phyloP scores from a whole-genome alignment of 2,329 filamentous ascomycete species.

The Sordariomycetes sp. region DNA sequence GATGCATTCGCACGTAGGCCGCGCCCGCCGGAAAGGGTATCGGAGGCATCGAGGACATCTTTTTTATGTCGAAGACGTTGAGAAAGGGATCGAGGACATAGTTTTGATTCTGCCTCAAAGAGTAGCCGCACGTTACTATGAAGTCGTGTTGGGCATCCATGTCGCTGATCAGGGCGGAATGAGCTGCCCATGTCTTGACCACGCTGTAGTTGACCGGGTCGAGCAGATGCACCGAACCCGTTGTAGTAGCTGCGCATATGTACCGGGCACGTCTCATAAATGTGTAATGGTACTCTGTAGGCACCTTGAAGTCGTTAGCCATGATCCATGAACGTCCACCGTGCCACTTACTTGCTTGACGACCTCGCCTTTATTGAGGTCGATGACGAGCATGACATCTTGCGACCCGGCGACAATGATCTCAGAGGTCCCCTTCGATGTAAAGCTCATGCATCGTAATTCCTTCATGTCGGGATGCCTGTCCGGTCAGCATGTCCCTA shows the following conservation, averaged over 20 bases:
- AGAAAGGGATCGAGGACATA: slow-evolving; percentile 87
- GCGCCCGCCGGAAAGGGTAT: slow-evolving; percentile 90
- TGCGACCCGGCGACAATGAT: slow-evolving; percentile 85
- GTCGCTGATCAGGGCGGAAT: slow-evolving; percentile 82
- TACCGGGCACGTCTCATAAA: slow-evolving; percentile 88
- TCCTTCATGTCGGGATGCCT: slow-evolving; percentile 74
- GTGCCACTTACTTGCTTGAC: slow-evolving; percentile 46
- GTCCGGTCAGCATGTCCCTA: neutral
- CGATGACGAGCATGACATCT: slow-evolving; percentile 71
- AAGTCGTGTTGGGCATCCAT: slow-evolving; percentile 97
- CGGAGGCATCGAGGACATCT: slow-evolving; percentile 75
- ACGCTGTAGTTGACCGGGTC: slow-evolving; percentile 71
- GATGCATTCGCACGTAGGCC: slow-evolving; percentile 93
- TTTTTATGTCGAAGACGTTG: slow-evolving; percentile 93
- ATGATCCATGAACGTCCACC: neutral
- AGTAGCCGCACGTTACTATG: slow-evolving; percentile 90
- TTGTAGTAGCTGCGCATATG: slow-evolving; percentile 83
- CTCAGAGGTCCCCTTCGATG: slow-evolving; percentile 72
- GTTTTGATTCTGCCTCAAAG: slow-evolving; percentile 60
- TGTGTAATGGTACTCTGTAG: slow-evolving; percentile 69
- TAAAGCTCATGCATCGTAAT: slow-evolving; percentile 91
- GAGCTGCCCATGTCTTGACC: slow-evolving; percentile 82
- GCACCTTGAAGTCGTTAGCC: slow-evolving; percentile 36
- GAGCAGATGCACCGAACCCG: slow-evolving; percentile 75
- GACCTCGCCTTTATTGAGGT: slow-evolving; percentile 62